phyloP scores from a whole-genome alignment of 306 rosid species.

The peach (Prunus persica) region Prunus_persica_NCBIv2 NC_034015.1:12967001-12967500 shows the following conservation, averaged over 20 bases:
- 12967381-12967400: background rate
- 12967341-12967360: background rate
- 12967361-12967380: background rate
- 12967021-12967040: constrained; percentile 3
- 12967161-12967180: background rate
- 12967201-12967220: background rate
- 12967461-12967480: background rate
- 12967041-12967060: constrained; percentile 9
- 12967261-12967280: too few relatives aligned
- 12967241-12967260: too few relatives aligned
- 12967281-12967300: too few relatives aligned
- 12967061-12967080: constrained; percentile 23
- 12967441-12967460: background rate
- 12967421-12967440: background rate
- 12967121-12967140: constrained; percentile 2
- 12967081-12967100: constrained; percentile 1
- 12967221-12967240: too few relatives aligned
- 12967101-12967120: constrained; percentile 12
- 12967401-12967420: background rate
- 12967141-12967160: constrained; percentile 10
- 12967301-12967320: too few relatives aligned
- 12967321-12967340: background rate
- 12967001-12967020: background rate
- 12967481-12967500: background rate
- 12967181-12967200: background rate